Evolutionary conservation across 495 filamentous ascomycete genomes (phyloP), one percentile per base, ranked within the genome.

Genomic region (Beverwykella pulmonaria): DNA sequence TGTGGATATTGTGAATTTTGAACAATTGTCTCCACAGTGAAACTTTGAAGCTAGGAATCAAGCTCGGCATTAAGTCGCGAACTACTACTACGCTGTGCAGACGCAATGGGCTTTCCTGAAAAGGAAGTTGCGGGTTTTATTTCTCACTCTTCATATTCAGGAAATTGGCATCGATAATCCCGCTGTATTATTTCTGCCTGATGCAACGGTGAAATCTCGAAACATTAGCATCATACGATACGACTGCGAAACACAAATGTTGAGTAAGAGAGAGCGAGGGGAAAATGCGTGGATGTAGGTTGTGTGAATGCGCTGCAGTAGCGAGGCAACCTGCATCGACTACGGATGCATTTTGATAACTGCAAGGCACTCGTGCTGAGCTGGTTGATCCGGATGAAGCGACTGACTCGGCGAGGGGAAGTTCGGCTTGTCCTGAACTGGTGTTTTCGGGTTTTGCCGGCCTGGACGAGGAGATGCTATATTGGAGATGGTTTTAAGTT

Each of bases 141-240:
- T 9, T 12, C 15, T n/a, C 39, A 44, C 39, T 44, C 39, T 44
- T 44, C 39, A 44, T 14, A 44, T 44, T 5, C 5, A 34, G 32
- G 39, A n/a, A 44, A 44, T 44, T n/a, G 6, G 32, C 15, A 44
- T 44, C 39, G 3, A n/a, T 44, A 44, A n/a, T n/a, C 17, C 39
- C 39, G 39, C 32, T 5, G 12, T 12, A 34, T 34, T 12, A 34
- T 34, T 34, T 34, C 32, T 34, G 32, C 32, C 32, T 34, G 32
- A 34, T 34, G 32, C 36, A 46, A 58, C 15, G 60, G 17, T 23
- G 32, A 44, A 39, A n/a, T 14, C 17, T 36, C 50, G 20, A n/a
- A 53, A 63, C 23, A 48, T 46, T 17, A 53, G 29, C 57, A 48
- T 59, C 36, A n/a, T 19, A 14, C 29, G 4, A 23, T 52, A 34